Conservation (phyloP, 1,284 basidiomycete genomes). For the Leccinum fallax region DNA sequence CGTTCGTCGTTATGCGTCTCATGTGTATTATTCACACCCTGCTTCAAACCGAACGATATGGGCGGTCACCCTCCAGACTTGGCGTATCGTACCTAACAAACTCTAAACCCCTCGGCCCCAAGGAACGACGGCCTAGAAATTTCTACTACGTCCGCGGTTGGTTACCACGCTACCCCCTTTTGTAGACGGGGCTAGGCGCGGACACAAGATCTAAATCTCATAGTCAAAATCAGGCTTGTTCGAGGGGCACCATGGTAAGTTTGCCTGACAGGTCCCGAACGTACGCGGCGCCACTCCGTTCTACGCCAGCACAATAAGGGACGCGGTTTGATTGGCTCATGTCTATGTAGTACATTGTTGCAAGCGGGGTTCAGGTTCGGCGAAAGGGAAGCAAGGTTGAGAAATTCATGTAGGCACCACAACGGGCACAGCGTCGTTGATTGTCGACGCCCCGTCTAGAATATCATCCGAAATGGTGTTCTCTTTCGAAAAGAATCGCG, state of each 20-base stretch:
- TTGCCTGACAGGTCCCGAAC: slow-evolving; percentile 13
- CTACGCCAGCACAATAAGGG: slow-evolving; percentile 8
- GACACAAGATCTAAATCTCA: slow-evolving; percentile 19
- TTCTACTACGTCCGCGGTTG: slow-evolving; percentile 20
- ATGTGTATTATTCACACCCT: slow-evolving; percentile 11
- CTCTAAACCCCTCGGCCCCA: slow-evolving; percentile 31
- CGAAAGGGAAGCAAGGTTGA: slow-evolving; percentile 8
- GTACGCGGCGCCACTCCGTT: slow-evolving; percentile 4
- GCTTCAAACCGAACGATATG: not conserved
- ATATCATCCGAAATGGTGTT: not conserved
- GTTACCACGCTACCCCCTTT: slow-evolving; percentile 30
- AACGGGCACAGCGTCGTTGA: not conserved
- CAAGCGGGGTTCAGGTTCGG: slow-evolving; percentile 10
- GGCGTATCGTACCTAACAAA: slow-evolving; percentile 12
- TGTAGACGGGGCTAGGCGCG: slow-evolving; percentile 14
- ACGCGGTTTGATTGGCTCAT: slow-evolving; percentile 16
- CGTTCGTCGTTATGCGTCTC: not conserved
- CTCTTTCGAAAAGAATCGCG: slow-evolving; percentile 6
- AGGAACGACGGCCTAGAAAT: slow-evolving; percentile 14
- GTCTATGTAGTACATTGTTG: slow-evolving; percentile 5
- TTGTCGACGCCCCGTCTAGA: slow-evolving; percentile 9
- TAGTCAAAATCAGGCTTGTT: slow-evolving; percentile 32
- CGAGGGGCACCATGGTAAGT: slow-evolving; percentile 15
- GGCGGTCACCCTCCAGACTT: slow-evolving; percentile 1
- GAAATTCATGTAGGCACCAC: not conserved